Percentiles rank a stretch among this genome's conserved stretches.
Evolutionary conservation across 352 stramenopile genomes (phyloP).

Genomic region (Globisporangium abappressorium): DNA sequence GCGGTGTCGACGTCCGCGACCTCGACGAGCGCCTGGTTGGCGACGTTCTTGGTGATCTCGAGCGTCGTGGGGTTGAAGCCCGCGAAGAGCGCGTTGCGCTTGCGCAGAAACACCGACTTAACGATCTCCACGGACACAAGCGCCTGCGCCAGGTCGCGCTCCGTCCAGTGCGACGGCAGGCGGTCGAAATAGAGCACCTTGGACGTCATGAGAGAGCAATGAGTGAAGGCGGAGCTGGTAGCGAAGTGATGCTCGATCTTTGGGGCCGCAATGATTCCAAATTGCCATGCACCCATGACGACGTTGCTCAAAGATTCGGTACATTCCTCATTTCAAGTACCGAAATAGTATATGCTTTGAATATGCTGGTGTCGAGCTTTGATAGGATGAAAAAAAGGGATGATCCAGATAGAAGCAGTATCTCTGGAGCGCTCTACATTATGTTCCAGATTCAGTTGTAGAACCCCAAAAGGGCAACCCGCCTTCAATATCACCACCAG

Average conservation of each 20-base stretch:
- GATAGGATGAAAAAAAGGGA: background rate
- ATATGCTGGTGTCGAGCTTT: background rate
- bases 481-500: background rate
- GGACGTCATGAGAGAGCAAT: conserved; percentile 25
- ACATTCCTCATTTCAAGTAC: background rate
- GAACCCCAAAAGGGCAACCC: background rate
- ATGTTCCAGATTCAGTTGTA: background rate
- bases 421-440: background rate
- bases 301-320: background rate
- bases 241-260: conserved; percentile 6
- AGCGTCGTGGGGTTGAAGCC: conserved; percentile 34
- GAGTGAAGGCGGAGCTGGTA: background rate
- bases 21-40: conserved; percentile 51
- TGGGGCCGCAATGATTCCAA: too few species aligned
- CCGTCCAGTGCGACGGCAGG: conserved; percentile 46
- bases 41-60: conserved; percentile 26
- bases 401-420: too few species aligned
- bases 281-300: background rate
- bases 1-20: conserved; percentile 30
- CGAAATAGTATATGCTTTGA: background rate
- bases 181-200: conserved; percentile 56
- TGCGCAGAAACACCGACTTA: conserved; percentile 49
- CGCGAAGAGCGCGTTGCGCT: conserved; percentile 51
- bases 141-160: conserved; percentile 27
- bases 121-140: conserved; percentile 23